These are phyloP conservation scores for Neopestalotiopsis clavispora DNA, from an alignment of 2,329 filamentous ascomycete genomes.

Conservation along the genomic window DNA sequence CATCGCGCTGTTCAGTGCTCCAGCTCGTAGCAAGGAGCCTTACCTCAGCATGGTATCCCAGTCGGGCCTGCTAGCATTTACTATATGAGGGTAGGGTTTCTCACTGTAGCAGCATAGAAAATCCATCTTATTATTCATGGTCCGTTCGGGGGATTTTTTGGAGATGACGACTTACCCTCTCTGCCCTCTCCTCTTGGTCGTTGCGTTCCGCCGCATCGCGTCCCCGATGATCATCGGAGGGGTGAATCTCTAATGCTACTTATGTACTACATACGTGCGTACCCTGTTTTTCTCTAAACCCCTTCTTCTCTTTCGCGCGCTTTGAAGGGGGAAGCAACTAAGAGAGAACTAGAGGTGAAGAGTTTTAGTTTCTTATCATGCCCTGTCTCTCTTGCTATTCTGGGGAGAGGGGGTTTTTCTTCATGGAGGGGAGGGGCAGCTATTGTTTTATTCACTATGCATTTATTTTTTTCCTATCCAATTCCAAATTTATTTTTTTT, in stretches of 20 bases:
- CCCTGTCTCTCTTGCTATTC: neutral
- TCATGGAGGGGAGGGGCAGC: neutral
- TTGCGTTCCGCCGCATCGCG: neutral
- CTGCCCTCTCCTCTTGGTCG: neutral
- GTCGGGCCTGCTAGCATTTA: slow-evolving; percentile 11
- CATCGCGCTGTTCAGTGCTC: neutral
- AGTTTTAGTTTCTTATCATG: neutral
- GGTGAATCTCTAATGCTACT: neutral
- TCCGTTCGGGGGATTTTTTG: neutral
- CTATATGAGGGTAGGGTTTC: slow-evolving; percentile 2
- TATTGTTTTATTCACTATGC: neutral
- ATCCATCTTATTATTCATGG: neutral
- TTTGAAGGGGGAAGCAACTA: too few species aligned
- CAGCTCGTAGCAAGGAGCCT: neutral
- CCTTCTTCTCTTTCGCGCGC: too few species aligned
- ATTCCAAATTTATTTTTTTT: neutral
- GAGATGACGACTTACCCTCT: neutral
- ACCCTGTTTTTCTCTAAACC: too few species aligned
- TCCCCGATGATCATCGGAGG: neutral
- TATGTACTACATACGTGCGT: neutral
- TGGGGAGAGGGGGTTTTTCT: neutral
- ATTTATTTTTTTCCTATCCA: neutral
- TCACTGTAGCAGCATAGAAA: neutral
- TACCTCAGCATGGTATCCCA: slow-evolving; percentile 11
- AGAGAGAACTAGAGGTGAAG: neutral